A percentile compares a stretch with the other conserved stretches of the same genome.
Conservation (phyloP, 345 rosid species). For the Rhizophora apiculata region DNA sequence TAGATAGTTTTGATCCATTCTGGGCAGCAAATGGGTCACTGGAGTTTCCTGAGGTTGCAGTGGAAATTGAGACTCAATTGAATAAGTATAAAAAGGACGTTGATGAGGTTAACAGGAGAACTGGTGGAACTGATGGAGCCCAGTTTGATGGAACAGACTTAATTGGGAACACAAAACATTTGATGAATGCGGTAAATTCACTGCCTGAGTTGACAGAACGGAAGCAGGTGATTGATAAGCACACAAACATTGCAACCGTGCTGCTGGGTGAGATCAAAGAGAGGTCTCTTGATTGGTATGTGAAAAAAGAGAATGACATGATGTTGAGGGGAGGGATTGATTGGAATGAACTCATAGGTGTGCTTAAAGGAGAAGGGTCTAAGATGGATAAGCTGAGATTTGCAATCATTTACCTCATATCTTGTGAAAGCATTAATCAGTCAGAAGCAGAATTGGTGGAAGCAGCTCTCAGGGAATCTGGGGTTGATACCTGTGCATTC, state of each 20-base stretch:
- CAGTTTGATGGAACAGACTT: constrained; percentile 90
- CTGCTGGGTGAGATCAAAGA: constrained; percentile 93
- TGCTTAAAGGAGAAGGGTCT: constrained; percentile 83
- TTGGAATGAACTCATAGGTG: constrained; percentile 60
- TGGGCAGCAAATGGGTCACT: constrained; percentile 88
- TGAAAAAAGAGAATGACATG: constrained; percentile 94
- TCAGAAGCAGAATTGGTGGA: constrained; percentile 85
- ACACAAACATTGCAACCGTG: constrained; percentile 90
- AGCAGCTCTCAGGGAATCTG: constrained; percentile 81
- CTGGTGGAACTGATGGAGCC: constrained; percentile 79
- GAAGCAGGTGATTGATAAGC: constrained; percentile 95
- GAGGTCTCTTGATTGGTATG: constrained; percentile 83
- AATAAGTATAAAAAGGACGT: constrained; percentile 89
- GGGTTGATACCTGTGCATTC: constrained; percentile 84
- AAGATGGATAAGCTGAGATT: constrained; percentile 87
- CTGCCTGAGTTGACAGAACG: constrained; percentile 91
- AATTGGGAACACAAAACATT: constrained; percentile 90
- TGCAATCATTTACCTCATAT: constrained; percentile 86
- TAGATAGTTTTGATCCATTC: constrained; percentile 84
- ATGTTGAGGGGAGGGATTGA: constrained; percentile 82
- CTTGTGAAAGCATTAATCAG: constrained; percentile 76
- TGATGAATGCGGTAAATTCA: constrained; percentile 98
- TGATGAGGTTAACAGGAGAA: constrained; percentile 88
- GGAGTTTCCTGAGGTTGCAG: constrained; percentile 97
- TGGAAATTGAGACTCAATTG: constrained; percentile 87